These are phyloP conservation scores for Fusarium tanahbumbuense DNA, from an alignment of 2,329 filamentous ascomycete genomes.

Conservation along the genomic window DNA sequence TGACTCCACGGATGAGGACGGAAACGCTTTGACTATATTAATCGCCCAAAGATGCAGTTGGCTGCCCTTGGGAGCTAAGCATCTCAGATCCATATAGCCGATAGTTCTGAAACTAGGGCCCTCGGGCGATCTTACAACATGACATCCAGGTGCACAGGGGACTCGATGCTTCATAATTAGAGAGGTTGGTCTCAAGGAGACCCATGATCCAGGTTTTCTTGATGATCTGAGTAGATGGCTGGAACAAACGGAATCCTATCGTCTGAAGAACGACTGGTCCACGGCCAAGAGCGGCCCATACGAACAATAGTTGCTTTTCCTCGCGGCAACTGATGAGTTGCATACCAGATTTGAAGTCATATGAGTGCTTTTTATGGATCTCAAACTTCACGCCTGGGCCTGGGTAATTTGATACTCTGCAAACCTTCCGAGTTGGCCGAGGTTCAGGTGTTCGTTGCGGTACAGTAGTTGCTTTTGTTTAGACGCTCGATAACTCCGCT, in stretches of 20 bases:
- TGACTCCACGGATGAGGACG: background rate
- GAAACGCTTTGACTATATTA: constrained; percentile 14
- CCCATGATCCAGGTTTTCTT: background rate
- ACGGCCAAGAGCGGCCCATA: background rate
- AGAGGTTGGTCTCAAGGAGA: background rate
- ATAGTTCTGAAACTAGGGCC: background rate
- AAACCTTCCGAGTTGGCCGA: background rate
- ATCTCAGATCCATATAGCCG: constrained; percentile 25
- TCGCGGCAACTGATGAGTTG: constrained; percentile 15
- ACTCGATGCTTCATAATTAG: background rate
- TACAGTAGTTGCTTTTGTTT: constrained; percentile 28
- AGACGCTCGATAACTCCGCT: constrained; percentile 5
- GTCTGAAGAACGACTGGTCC: background rate
- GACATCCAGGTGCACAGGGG: background rate
- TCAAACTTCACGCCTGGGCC: background rate
- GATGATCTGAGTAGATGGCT: background rate
- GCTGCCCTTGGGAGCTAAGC: constrained; percentile 1
- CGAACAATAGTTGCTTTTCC: constrained; percentile 20
- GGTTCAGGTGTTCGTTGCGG: background rate
- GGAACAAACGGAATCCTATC: background rate
- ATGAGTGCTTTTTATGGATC: constrained; percentile 26
- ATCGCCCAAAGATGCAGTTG: constrained; percentile 7
- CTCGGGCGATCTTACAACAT: background rate
- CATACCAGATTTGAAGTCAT: constrained; percentile 19
- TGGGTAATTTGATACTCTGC: background rate